Base-by-base conservation (phyloP, 768 basidiomycete species). In the Rhodotorula babjevae region DNA sequence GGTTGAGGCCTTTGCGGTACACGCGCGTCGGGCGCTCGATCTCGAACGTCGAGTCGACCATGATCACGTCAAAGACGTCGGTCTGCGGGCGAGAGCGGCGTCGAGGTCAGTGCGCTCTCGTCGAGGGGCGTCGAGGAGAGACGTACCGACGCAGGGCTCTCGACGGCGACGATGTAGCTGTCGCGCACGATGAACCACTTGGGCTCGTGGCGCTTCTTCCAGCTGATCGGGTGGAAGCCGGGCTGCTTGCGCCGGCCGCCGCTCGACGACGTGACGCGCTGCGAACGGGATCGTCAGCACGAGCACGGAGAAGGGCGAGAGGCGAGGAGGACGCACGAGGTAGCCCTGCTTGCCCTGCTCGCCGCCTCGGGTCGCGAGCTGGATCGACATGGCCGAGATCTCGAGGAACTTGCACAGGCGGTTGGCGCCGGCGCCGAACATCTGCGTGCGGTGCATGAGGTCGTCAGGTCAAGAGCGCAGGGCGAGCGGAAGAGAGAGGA, bases 341-440 rank as follows among this genome's bases (percentile, higher is more conserved):
- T 86, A 90, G 1, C 96, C 95, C 15, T 90, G 93, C 82, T 99
- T 99, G 76, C 90, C 90, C 79, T 97, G 95, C 33, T 86, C 82
- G 12, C 93, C 93, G 18, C 93, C 94, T 3, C 76, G 87, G 85
- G 63, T 85, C 85, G 80, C 74, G 50, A 93, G 85, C 18, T 86
- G 80, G 69, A 97, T 86, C 16, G 90, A 94, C 40, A 98, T 83
- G 1, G 94, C 88, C 57, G 91, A 93, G 57, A 98, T 85, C 81
- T 99, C 96, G 60, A 99, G 85, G 81, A 97, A 99, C 11, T 88
- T 88, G 55, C 89, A 88, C 0, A 99, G 82, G 47, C 94, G 87
- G 78, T 97, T 97, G 2, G 92, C 86, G 31, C 92, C 87, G 1
- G 94, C 92, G 78, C 93, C 92, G 81, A 95, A 96, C 91, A 98